These are phyloP conservation scores for Themeda triandra DNA, from an alignment of 176 grass and related monocot genomes.

Conservation along the genomic window DNA sequence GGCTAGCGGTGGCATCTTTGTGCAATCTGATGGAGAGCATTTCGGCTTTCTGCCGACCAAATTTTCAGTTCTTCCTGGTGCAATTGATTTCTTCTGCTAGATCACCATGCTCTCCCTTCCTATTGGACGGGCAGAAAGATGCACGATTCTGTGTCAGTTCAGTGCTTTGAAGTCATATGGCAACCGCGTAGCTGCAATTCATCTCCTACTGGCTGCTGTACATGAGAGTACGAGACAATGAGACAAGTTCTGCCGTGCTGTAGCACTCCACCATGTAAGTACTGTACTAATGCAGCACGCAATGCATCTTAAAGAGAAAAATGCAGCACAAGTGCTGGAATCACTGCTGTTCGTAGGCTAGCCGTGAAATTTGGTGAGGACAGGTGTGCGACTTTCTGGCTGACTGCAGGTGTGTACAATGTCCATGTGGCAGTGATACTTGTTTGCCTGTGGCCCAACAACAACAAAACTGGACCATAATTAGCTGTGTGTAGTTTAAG, in stretches of 20 bases:
- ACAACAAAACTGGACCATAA: background rate
- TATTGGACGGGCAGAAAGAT: background rate
- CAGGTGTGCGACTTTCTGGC: background rate
- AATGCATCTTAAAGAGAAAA: background rate
- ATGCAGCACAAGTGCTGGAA: background rate
- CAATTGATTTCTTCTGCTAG: conserved; percentile 75
- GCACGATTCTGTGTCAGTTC: background rate
- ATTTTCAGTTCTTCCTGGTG: conserved; percentile 69
- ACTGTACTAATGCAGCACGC: background rate
- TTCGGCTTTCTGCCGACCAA: conserved; percentile 81
- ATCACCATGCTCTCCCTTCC: background rate
- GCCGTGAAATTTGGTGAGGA: background rate
- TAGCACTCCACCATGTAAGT: background rate
- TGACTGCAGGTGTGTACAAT: background rate
- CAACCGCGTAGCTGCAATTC: background rate
- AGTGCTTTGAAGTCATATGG: background rate
- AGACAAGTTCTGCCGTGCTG: background rate
- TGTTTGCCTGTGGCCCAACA: background rate
- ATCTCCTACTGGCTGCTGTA: background rate
- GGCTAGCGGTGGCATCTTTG: conserved; percentile 48
- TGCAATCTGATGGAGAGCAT: conserved; percentile 90
- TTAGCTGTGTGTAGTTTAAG: conserved; percentile 28
- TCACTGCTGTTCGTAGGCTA: background rate
- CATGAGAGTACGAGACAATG: background rate
- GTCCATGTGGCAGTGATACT: background rate